phyloP scores from a whole-genome alignment of 108 stramenopile species.

The Mediolabrus comicus region DNA sequence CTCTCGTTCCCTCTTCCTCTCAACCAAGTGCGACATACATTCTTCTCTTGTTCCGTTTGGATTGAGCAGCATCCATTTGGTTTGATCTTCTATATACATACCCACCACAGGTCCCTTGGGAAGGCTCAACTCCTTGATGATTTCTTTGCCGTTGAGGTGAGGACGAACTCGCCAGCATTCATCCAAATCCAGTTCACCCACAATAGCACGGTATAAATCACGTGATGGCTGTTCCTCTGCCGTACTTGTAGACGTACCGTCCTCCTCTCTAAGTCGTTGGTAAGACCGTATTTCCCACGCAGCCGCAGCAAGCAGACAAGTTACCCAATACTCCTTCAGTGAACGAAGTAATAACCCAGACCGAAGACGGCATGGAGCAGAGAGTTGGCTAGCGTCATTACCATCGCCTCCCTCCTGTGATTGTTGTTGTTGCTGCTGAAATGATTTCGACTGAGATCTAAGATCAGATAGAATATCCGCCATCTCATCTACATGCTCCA shows the following conservation, averaged over 20 bases:
- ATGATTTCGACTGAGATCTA: constrained; percentile 14
- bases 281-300: constrained; percentile 50
- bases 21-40: constrained; percentile 53
- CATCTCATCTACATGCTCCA: constrained; percentile 65
- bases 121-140: constrained; percentile 57
- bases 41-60: constrained; percentile 71
- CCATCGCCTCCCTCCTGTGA: constrained; percentile 7
- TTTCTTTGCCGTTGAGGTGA: constrained; percentile 72
- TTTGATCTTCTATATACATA: constrained; percentile 70
- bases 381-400: background rate
- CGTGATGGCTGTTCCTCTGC: constrained; percentile 29
- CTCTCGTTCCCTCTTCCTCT: constrained; percentile 53
- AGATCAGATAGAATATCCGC: constrained; percentile 41
- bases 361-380: constrained; percentile 49
- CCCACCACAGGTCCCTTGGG: constrained; percentile 68
- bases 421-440: background rate
- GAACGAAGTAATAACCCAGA: constrained; percentile 66
- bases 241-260: background rate
- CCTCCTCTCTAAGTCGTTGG: constrained; percentile 2
- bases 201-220: constrained; percentile 47
- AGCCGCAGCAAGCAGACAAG: constrained; percentile 59
- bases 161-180: constrained; percentile 74
- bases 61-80: constrained; percentile 75
- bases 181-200: constrained; percentile 56
- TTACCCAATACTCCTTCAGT: constrained; percentile 76